Evolutionary conservation across 495 filamentous ascomycete species (phyloP).

Genomic region (Schizothecium vesticola): DNA sequence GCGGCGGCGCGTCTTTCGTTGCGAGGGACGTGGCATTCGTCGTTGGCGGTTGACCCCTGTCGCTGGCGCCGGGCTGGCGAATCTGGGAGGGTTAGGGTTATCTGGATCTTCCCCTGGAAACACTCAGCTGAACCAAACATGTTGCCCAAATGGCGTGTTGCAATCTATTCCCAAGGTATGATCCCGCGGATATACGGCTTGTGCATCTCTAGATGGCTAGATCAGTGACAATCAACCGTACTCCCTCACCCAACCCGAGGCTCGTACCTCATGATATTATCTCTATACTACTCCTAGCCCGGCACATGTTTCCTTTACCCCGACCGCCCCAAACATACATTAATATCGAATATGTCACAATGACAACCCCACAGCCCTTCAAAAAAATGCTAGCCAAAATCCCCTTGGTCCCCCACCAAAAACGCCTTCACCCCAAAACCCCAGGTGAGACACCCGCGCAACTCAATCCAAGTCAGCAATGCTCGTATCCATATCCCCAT

Average conservation of each 20-base stretch:
- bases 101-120: neutral
- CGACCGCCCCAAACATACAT: neutral
- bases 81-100: neutral
- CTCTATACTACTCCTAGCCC: neutral
- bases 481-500: conserved; percentile 25
- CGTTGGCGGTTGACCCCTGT: neutral
- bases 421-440: neutral
- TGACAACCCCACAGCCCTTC: neutral
- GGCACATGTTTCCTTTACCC: neutral
- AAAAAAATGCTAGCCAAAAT: neutral
- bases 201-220: neutral
- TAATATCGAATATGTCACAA: neutral
- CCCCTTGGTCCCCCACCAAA: neutral
- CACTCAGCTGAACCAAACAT: too few relatives aligned
- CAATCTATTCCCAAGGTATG: too few relatives aligned
- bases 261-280: neutral
- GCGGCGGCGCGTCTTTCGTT: neutral
- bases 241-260: neutral
- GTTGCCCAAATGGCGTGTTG: too few relatives aligned
- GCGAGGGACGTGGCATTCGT: neutral
- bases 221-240: neutral
- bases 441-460: neutral
- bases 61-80: neutral
- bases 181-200: neutral
- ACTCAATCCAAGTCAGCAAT: conserved; percentile 29